A percentile compares a stretch with the other conserved stretches of the same genome.
Conservation (phyloP, 352 stramenopile genomes). For the Globisporangium orthogonon region DNA sequence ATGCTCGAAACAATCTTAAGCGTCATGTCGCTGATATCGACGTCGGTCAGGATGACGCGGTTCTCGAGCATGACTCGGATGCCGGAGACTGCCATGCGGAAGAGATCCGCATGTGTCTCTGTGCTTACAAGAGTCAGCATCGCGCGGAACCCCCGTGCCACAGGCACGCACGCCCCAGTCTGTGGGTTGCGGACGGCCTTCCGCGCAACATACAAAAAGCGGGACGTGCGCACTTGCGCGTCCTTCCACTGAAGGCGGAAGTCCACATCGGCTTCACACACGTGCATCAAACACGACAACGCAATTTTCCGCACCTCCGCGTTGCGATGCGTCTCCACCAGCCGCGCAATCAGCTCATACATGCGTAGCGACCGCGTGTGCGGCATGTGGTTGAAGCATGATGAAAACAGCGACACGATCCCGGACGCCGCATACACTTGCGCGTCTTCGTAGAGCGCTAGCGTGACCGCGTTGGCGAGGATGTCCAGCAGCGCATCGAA, state of each 20-base stretch:
- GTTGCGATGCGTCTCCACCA: conserved; percentile 62
- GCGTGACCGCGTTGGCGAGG: conserved; percentile 54
- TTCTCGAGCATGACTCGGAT: conserved; percentile 78
- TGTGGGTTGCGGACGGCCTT: conserved; percentile 30
- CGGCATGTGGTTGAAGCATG: conserved; percentile 75
- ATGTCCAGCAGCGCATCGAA: conserved; percentile 80
- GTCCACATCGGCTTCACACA: conserved; percentile 62
- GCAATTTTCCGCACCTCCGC: conserved; percentile 48
- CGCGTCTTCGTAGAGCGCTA: conserved; percentile 61
- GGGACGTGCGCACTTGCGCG: conserved; percentile 53
- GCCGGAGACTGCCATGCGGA: conserved; percentile 69
- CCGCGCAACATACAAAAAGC: conserved; percentile 58
- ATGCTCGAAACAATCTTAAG: conserved; percentile 80
- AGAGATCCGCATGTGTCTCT: conserved; percentile 55
- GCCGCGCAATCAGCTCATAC: conserved; percentile 72
- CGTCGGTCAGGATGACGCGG: conserved; percentile 64
- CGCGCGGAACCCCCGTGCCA: conserved; percentile 51
- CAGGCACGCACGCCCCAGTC: conserved; percentile 44
- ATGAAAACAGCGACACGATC: conserved; percentile 71
- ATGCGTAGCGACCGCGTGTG: conserved; percentile 58
- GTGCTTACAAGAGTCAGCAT: conserved; percentile 73
- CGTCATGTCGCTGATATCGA: conserved; percentile 79
- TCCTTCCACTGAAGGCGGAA: conserved; percentile 69
- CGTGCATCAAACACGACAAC: conserved; percentile 58
- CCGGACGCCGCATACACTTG: conserved; percentile 52